These are phyloP conservation scores for Gilbertella persicaria DNA, from an alignment of 371 early-diverging fungal species.

Conservation along the genomic window DNA sequence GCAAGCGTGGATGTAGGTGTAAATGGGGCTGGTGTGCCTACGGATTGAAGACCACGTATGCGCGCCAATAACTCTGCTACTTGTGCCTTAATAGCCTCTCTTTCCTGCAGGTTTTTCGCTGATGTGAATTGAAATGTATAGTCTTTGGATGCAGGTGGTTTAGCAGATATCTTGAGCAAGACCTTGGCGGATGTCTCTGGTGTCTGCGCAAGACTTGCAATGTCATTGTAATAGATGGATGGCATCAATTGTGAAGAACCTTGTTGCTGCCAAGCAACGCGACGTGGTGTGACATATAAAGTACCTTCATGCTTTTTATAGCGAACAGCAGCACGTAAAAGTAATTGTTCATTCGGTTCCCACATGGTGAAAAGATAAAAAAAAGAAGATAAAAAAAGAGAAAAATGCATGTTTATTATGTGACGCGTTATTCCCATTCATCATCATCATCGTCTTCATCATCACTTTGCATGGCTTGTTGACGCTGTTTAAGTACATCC, in stretches of 20 bases:
- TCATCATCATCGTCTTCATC: slow-evolving; percentile 40
- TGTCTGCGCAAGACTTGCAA: slow-evolving; percentile 44
- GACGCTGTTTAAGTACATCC: slow-evolving; percentile 39
- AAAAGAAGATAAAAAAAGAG: too few relatives aligned
- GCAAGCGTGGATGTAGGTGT: slow-evolving; percentile 19
- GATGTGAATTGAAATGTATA: slow-evolving; percentile 59
- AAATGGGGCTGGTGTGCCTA: slow-evolving; percentile 11
- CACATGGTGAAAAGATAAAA: slow-evolving; percentile 44
- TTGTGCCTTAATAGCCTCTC: slow-evolving; percentile 59
- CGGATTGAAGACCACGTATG: slow-evolving; percentile 28
- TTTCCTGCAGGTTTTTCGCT: slow-evolving; percentile 49
- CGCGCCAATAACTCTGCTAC: slow-evolving; percentile 52
- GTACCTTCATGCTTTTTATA: slow-evolving; percentile 59
- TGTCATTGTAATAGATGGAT: slow-evolving; percentile 43
- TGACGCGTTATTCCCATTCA: slow-evolving; percentile 43
- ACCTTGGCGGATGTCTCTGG: slow-evolving; percentile 45
- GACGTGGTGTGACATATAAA: slow-evolving; percentile 53
- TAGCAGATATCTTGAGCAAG: slow-evolving; percentile 39
- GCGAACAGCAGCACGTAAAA: slow-evolving; percentile 47
- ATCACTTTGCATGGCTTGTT: slow-evolving; percentile 49
- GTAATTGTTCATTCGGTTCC: slow-evolving; percentile 61
- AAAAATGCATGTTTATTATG: too few relatives aligned
- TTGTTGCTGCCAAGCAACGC: slow-evolving; percentile 60
- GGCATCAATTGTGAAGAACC: slow-evolving; percentile 49
- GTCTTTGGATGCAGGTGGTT: slow-evolving; percentile 37